Evolutionary conservation across 2,329 filamentous ascomycete genomes (phyloP).

Genomic region (Alternaria postmessia): DNA sequence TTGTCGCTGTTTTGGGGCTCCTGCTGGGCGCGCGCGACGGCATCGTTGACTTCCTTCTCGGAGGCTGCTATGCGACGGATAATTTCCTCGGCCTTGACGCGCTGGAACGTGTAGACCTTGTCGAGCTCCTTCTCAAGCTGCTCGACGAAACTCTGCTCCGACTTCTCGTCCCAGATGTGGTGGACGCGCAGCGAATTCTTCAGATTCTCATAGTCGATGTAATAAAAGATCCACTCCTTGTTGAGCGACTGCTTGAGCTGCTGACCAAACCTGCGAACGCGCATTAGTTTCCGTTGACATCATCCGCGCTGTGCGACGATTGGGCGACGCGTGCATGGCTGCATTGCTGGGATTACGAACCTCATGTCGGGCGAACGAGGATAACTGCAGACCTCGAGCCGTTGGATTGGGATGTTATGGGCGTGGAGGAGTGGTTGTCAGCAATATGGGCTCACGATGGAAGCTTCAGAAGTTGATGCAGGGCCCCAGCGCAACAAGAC

Average conservation of each 20-base stretch:
- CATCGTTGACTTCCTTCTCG: slow-evolving; percentile 88
- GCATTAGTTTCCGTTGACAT: slow-evolving; percentile 40
- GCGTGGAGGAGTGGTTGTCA: slow-evolving; percentile 13
- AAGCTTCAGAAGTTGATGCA: slow-evolving; percentile 13
- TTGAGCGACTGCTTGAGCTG: slow-evolving; percentile 95
- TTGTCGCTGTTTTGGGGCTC: slow-evolving; percentile 55
- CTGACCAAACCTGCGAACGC: slow-evolving; percentile 78
- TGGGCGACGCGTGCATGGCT: slow-evolving; percentile 16
- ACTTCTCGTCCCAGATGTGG: slow-evolving; percentile 85
- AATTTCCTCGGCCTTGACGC: slow-evolving; percentile 96
- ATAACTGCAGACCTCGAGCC: slow-evolving; percentile 16
- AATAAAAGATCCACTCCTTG: slow-evolving; percentile 97
- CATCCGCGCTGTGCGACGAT: slow-evolving; percentile 25
- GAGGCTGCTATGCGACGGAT: slow-evolving; percentile 85
- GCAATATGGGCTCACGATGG: slow-evolving; percentile 13
- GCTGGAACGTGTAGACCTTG: slow-evolving; percentile 97
- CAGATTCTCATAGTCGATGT: slow-evolving; percentile 95
- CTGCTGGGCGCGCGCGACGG: slow-evolving; percentile 68
- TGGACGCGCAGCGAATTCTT: slow-evolving; percentile 85
- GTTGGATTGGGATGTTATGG: neutral
- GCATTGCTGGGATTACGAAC: slow-evolving; percentile 14
- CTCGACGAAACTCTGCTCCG: slow-evolving; percentile 87
- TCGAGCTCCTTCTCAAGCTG: slow-evolving; percentile 91
- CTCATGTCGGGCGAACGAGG: slow-evolving; percentile 33
- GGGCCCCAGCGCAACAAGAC: slow-evolving; percentile 10